phyloP scores from a whole-genome alignment of 768 basidiomycete genomes.

The Hericium coralloides region DNA sequence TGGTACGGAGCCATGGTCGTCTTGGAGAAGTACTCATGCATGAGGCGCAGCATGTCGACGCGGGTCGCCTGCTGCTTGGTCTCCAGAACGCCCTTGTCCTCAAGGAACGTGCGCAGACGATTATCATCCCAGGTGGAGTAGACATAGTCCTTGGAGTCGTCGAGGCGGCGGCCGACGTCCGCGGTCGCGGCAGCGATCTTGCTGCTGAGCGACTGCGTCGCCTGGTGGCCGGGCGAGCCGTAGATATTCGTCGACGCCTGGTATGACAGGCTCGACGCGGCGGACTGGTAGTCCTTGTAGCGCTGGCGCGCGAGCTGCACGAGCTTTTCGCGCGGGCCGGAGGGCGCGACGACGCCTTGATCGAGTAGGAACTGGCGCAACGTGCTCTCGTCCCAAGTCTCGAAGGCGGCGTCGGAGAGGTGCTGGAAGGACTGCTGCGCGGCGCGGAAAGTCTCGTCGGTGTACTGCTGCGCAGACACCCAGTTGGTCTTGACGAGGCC shows the following conservation, averaged over 20 bases:
- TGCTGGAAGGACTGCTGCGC: slow-evolving; percentile 58
- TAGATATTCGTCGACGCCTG: slow-evolving; percentile 32
- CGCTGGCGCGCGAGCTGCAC: slow-evolving; percentile 66
- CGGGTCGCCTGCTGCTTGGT: slow-evolving; percentile 52
- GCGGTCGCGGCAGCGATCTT: slow-evolving; percentile 44
- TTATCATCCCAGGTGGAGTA: slow-evolving; percentile 88
- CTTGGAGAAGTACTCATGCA: slow-evolving; percentile 37
- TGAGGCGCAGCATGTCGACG: slow-evolving; percentile 58
- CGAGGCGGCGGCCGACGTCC: slow-evolving; percentile 40
- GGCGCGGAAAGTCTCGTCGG: slow-evolving; percentile 49
- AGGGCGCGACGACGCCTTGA: slow-evolving; percentile 80
- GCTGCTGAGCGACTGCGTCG: slow-evolving; percentile 20
- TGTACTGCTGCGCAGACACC: slow-evolving; percentile 18
- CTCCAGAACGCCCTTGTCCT: slow-evolving; percentile 64
- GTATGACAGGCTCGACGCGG: slow-evolving; percentile 15
- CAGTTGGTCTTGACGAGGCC: slow-evolving; percentile 57
- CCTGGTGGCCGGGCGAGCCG: slow-evolving; percentile 33
- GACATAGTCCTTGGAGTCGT: slow-evolving; percentile 77
- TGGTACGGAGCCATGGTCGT: slow-evolving; percentile 38
- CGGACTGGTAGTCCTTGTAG: slow-evolving; percentile 31
- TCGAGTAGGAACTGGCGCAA: slow-evolving; percentile 79
- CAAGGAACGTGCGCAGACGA: slow-evolving; percentile 60
- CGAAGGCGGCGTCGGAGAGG: slow-evolving; percentile 44
- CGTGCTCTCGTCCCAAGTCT: slow-evolving; percentile 78
- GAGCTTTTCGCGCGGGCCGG: slow-evolving; percentile 72